Conservation (phyloP, 345 rosid genomes). For the Moricandia moricandioides region DNA sequence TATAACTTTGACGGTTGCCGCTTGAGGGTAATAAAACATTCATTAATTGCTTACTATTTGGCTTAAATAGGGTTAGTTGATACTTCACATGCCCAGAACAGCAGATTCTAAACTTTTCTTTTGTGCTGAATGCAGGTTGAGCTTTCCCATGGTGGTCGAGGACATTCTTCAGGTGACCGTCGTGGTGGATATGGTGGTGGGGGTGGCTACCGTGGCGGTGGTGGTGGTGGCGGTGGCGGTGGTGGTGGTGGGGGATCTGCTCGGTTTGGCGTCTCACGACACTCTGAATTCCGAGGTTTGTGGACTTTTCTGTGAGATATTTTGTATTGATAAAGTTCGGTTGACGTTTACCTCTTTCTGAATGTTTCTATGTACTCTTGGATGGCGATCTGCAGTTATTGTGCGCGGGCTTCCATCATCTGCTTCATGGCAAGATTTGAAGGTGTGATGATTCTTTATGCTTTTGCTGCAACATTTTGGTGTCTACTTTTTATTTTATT, state of each 20-base stretch:
- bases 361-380: neutral
- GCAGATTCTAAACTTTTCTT: neutral
- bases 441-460: slow-evolving; percentile 44
- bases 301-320: slow-evolving; percentile 2
- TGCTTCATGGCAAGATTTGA: slow-evolving; percentile 98
- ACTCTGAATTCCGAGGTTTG: slow-evolving; percentile 91
- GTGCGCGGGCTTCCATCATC: slow-evolving; percentile 90
- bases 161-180: slow-evolving; percentile 72
- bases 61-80: neutral
- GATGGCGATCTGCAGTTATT: slow-evolving; percentile 52
- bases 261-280: slow-evolving; percentile 69
- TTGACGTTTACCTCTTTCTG: neutral
- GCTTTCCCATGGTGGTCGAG: slow-evolving; percentile 98
- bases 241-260: slow-evolving; percentile 43
- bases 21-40: slow-evolving; percentile 48
- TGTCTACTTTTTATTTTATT: neutral
- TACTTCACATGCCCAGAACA: neutral
- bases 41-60: neutral
- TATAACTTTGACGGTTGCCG: slow-evolving; percentile 77
- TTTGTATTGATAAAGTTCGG: neutral
- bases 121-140: slow-evolving; percentile 66
- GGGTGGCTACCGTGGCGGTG: slow-evolving; percentile 10
- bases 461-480: neutral
- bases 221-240: slow-evolving; percentile 28
- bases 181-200: slow-evolving; percentile 55